phyloP scores from a whole-genome alignment of 257 asterid species.

The Eucommia ulmoides region DNA sequence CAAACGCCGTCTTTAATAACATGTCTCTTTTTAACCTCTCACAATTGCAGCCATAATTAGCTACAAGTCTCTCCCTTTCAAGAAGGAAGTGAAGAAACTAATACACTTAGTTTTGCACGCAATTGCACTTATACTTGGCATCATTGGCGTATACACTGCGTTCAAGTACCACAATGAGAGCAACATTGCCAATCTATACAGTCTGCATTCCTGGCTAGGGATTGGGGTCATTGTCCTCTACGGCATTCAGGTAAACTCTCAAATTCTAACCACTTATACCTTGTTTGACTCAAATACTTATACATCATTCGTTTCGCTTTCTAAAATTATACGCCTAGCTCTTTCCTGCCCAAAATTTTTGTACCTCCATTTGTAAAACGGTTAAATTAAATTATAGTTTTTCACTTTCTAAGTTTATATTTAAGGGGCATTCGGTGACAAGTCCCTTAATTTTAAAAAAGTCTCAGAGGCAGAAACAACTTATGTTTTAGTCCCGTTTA shows the following conservation, averaged over 20 bases:
- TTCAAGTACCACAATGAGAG: slow-evolving; percentile 86
- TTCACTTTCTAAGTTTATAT: no score
- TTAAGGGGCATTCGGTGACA: no score
- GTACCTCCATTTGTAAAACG: no score
- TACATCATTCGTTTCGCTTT: no score
- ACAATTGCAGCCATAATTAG: slow-evolving; percentile 78
- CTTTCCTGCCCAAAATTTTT: no score
- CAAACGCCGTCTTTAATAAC: no score
- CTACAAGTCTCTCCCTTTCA: slow-evolving; percentile 68
- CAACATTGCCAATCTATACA: slow-evolving; percentile 78
- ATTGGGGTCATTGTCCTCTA: slow-evolving; percentile 64
- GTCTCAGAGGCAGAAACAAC: no score
- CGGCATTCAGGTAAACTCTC: slow-evolving; percentile 78
- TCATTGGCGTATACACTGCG: slow-evolving; percentile 67
- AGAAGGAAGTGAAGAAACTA: slow-evolving; percentile 66
- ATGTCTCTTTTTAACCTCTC: no score
- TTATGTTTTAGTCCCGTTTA: no score
- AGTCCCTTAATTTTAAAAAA: no score
- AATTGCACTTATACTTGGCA: slow-evolving; percentile 73
- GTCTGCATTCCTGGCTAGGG: slow-evolving; percentile 97
- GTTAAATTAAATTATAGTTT: no score
- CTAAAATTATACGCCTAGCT: no score
- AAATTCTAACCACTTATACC: not conserved
- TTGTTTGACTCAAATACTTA: not conserved
- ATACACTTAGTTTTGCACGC: slow-evolving; percentile 73